These are phyloP conservation scores for Hemileccinum rubropunctum DNA, from an alignment of 768 basidiomycete species.

Conservation along the genomic window DNA sequence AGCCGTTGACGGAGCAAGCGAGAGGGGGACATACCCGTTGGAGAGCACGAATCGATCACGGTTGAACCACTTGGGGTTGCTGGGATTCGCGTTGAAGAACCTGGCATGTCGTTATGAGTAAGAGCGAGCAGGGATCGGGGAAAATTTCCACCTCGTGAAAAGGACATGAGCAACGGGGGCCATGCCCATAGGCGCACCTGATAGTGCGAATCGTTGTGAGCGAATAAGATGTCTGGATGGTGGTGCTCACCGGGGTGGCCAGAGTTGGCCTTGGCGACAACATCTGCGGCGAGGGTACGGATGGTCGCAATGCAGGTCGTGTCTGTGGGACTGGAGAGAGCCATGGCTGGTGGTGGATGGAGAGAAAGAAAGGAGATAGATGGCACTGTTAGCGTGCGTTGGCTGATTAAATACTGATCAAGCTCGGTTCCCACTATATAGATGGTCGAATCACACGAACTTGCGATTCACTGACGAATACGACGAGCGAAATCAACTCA, in stretches of 20 bases:
- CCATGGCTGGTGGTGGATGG: slow-evolving; percentile 32
- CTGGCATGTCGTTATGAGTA: slow-evolving; percentile 34
- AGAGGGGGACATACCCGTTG: slow-evolving; percentile 65
- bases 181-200: slow-evolving; percentile 94
- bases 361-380: slow-evolving; percentile 4
- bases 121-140: neutral
- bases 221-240: slow-evolving; percentile 1
- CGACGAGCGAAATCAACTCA: too few relatives aligned
- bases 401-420: slow-evolving; percentile 8
- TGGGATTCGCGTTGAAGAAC: slow-evolving; percentile 86
- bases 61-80: slow-evolving; percentile 91
- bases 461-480: too few relatives aligned
- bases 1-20: slow-evolving; percentile 1
- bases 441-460: too few relatives aligned
- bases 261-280: slow-evolving; percentile 86
- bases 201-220: neutral
- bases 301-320: slow-evolving; percentile 66
- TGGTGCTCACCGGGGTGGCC: slow-evolving; percentile 75
- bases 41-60: slow-evolving; percentile 97
- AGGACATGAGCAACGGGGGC: slow-evolving; percentile 80
- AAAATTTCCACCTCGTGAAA: slow-evolving; percentile 57
- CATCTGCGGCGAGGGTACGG: slow-evolving; percentile 72
- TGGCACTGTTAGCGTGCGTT: too few relatives aligned
- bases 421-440: too few relatives aligned
- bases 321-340: slow-evolving; percentile 45